phyloP scores from a whole-genome alignment of 495 filamentous ascomycete species.

The Penicillium coffeae region DNA sequence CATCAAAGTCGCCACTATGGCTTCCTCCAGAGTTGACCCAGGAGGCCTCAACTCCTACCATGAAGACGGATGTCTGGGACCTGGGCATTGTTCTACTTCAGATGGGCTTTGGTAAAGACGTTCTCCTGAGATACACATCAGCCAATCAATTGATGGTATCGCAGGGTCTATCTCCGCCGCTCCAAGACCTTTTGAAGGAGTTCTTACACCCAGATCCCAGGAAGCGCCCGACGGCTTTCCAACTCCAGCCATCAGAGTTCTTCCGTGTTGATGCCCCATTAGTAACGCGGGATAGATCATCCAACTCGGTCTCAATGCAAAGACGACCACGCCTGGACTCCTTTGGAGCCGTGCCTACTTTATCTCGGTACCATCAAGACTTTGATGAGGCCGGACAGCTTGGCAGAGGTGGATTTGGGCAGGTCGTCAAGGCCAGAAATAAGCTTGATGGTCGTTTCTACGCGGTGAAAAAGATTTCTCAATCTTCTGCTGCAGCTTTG shows the following conservation, averaged over 20 bases:
- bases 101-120: conserved; percentile 85
- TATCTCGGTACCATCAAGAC: conserved; percentile 78
- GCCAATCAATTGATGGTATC: conserved; percentile 61
- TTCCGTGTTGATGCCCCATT: conserved; percentile 57
- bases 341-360: conserved; percentile 31
- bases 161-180: conserved; percentile 65
- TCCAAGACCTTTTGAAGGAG: conserved; percentile 74
- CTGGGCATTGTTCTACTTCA: conserved; percentile 85
- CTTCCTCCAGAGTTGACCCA: conserved; percentile 72
- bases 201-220: conserved; percentile 80
- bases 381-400: conserved; percentile 85
- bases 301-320: conserved; percentile 38
- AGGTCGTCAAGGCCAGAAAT: conserved; percentile 95
- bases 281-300: conserved; percentile 31
- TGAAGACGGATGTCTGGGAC: conserved; percentile 93
- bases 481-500: conserved; percentile 71
- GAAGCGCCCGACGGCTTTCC: conserved; percentile 84
- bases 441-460: conserved; percentile 90
- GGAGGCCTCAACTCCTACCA: conserved; percentile 54
- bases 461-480: conserved; percentile 93
- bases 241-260: conserved; percentile 85
- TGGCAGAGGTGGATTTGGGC: conserved; percentile 91
- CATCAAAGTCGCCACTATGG: conserved; percentile 77
- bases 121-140: conserved; percentile 71
- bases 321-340: conserved; percentile 48